Base-by-base conservation (phyloP, 2,329 filamentous ascomycete genomes). In the Dactylella cylindrospora region DNA sequence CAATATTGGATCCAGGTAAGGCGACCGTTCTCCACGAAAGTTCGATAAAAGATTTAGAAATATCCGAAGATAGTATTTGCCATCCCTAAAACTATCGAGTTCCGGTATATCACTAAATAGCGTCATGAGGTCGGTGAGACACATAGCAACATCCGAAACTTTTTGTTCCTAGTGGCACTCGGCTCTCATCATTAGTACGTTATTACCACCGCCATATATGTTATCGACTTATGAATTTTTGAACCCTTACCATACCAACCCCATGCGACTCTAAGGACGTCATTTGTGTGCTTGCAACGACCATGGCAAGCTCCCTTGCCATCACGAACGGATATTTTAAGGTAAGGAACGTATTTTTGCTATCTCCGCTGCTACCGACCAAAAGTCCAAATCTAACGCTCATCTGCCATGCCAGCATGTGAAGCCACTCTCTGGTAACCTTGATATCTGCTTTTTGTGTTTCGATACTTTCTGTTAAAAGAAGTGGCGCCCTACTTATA, bases 331-430 rank as follows among this genome's bases (percentile, higher is more conserved):
- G 41, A 17, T 46, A 46, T 29, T 19, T 43, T 1, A 43, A 12
- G 22, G 28, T 13, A 12, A 43, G 39, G 22, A 29, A 29, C 2
- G 13, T 19, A 29, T 19, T 10, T 3, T 17, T 43, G 9, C n/a
- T 29, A 2, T 9, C n/a, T 10, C 23, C 39, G 13, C 10, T 17
- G 13, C 23, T 19, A 2, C 10, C 25, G 19, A 7, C 31, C 25
- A 43, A 43, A 10, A 43, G 9, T 12, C 39, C 39, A 1, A 43
- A n/a, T 6, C 13, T 43, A 1, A 43, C 23, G 31, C 17, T 9
- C 39, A 43, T 29, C n/a, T 43, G 39, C 39, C 39, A 43, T 12
- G 39, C 39, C 1, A 43, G 17, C 23, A n/a, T 43, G 13, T 43
- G 39, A 19, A 43, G 39, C 39, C 39, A 43, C 22, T 29, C 22